Percentiles rank a stretch among this genome's conserved stretches.
These are phyloP conservation scores for Murraya koenigii DNA, from an alignment of 345 rosid genomes.

Conservation along the genomic window DNA sequence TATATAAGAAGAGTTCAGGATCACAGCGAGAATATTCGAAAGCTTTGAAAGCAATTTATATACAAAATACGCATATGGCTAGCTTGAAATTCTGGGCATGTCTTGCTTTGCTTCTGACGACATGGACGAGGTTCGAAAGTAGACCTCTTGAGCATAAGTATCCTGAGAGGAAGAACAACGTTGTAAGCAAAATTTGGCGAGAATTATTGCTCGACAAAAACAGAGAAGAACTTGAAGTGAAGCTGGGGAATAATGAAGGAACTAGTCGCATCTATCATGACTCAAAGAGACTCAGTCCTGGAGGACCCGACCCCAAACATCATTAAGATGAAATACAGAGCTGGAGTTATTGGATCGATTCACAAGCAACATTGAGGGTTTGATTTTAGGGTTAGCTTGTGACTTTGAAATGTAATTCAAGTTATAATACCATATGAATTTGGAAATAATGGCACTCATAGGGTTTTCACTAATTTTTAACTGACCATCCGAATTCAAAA, in stretches of 20 bases:
- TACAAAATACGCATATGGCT: conserved; percentile 18
- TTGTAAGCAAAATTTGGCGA: background rate
- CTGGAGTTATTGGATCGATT: background rate
- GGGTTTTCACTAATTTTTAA: no score
- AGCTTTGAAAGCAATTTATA: background rate
- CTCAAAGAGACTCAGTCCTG: conserved; percentile 30
- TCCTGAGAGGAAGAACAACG: conserved; percentile 2
- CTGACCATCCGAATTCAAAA: no score
- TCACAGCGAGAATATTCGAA: background rate
- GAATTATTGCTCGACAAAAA: conserved; percentile 15
- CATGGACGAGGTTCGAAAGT: conserved; percentile 15
- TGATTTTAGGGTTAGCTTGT: background rate
- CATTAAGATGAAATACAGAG: conserved; percentile 15
- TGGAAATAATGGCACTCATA: no score
- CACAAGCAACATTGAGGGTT: background rate
- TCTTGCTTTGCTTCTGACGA: conserved; percentile 18
- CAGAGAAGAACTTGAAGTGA: conserved; percentile 4
- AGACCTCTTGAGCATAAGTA: conserved; percentile 7
- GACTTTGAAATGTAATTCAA: background rate
- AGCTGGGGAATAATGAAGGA: background rate
- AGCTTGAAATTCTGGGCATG: conserved; percentile 22
- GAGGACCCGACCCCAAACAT: conserved; percentile 45
- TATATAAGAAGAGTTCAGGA: background rate
- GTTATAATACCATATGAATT: background rate
- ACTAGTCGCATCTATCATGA: background rate